Evolutionary conservation across 176 grass and related monocot genomes (phyloP).

Genomic region (Juncus effusus): DNA sequence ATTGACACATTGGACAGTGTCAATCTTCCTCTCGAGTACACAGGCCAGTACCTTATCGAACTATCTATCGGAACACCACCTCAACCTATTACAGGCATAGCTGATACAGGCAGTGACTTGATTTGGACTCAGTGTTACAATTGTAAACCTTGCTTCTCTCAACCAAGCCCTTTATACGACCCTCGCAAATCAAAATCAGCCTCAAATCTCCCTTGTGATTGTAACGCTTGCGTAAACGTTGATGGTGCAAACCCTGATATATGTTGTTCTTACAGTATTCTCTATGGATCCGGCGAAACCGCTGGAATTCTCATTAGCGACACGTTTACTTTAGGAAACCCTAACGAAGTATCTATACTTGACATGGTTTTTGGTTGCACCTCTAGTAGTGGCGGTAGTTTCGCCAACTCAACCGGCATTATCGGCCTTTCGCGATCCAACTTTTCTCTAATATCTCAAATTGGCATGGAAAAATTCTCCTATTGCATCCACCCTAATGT

Average conservation of each 20-base stretch:
- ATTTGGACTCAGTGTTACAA: slow-evolving; percentile 58
- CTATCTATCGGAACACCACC: slow-evolving; percentile 65
- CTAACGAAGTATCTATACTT: neutral
- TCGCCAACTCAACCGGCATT: slow-evolving; percentile 38
- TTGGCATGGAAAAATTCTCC: slow-evolving; percentile 51
- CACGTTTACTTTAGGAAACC: too few relatives aligned
- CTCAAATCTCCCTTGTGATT: slow-evolving; percentile 35
- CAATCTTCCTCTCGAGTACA: too few relatives aligned
- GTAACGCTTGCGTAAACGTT: slow-evolving; percentile 19
- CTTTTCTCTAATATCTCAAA: slow-evolving; percentile 62
- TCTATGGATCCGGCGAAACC: slow-evolving; percentile 38
- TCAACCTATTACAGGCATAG: slow-evolving; percentile 36
- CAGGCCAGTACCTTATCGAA: slow-evolving; percentile 55
- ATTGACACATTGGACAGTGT: neutral
- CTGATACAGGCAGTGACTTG: slow-evolving; percentile 66
- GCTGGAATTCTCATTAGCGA: too few relatives aligned
- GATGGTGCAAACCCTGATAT: too few relatives aligned
- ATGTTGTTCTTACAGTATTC: slow-evolving; percentile 50
- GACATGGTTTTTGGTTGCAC: slow-evolving; percentile 52
- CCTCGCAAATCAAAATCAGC: slow-evolving; percentile 39
- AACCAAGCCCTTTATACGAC: slow-evolving; percentile 42
- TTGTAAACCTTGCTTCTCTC: slow-evolving; percentile 45
- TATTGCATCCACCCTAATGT: slow-evolving; percentile 56
- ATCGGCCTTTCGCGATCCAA: slow-evolving; percentile 40
- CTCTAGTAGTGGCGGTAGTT: slow-evolving; percentile 34